Evolutionary conservation across 129 eudicot species (phyloP), one percentile per base, ranked within the genome.

Genomic region (Centella asiatica): DNA sequence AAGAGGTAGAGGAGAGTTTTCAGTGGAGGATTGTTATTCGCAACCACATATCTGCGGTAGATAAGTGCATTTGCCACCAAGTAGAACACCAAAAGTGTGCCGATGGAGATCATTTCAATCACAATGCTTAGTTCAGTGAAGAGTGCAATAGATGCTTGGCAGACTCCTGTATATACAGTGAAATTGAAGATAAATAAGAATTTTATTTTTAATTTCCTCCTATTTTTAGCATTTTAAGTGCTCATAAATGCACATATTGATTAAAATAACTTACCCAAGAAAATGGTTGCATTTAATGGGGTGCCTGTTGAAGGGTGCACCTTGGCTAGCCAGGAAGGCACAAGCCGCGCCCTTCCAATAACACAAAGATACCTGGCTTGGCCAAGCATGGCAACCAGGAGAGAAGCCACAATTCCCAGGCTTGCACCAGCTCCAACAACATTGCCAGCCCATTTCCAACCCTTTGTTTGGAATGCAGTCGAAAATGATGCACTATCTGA

Each of bases 381-480:
- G 61, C 92, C 92, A 68, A 84, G 86, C 92, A 84, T 84, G 48
- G 92, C 86, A 19, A 84, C 92, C 48, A 84, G 72, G 50, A 84
- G 84, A 52, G 92, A 84, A 22, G 92, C 86, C 51, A 77, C 69
- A 31, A 84, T 84, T 40, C 92, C 92, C 64, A 84, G 60, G 66
- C 77, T 77, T 60, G 92, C 92, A 10, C 92, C 92, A 9, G 79
- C 87, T 62, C 92, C 92, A 31, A 84, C 86, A 25, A 80, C 57
- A 71, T 80, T 80, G 79, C 84, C 56, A 4, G 84, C 84, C 92
- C 92, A 84, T 46, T 78, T 77, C 92, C 92, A 84, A 36, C 81
- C 82, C 58, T 77, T 77, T 57, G 54, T 74, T 72, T 74, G 83
- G 55, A 84, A 84, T 37, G 92, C 92, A 49, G 69, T 67, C 44